Evolutionary conservation across 1,139 yeast species (phyloP).

Genomic region (Debaryomyces subglobosus): DNA sequence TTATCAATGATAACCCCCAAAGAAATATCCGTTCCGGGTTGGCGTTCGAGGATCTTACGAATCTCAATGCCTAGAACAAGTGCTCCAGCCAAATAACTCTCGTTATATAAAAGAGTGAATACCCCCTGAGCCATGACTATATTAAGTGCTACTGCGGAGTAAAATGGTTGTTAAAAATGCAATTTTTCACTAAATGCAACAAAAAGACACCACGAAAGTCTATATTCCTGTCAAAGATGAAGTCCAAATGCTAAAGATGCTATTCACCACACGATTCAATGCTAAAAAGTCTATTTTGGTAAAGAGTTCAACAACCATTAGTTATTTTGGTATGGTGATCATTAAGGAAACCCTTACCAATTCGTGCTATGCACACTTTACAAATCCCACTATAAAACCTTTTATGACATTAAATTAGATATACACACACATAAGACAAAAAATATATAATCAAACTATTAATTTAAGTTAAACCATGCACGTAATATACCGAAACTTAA

Average conservation of each 20-base stretch:
- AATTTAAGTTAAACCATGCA: constrained; percentile 11
- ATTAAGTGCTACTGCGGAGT: constrained; percentile 1
- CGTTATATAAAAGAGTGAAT: constrained; percentile 66
- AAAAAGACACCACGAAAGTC: neutral
- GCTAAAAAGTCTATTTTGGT: neutral
- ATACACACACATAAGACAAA: constrained; percentile 20
- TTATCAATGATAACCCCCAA: constrained; percentile 43
- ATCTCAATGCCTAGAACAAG: constrained; percentile 57
- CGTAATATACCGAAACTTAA: constrained; percentile 48
- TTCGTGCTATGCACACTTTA: constrained; percentile 5
- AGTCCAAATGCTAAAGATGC: neutral
- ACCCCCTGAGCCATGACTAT: constrained; percentile 48
- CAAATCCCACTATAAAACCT: constrained; percentile 3
- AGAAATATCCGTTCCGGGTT: constrained; percentile 17
- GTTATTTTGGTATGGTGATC: neutral
- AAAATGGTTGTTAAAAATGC: constrained; percentile 4
- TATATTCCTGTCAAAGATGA: neutral
- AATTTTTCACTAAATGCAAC: neutral
- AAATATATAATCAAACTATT: constrained; percentile 12
- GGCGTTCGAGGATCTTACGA: constrained; percentile 22
- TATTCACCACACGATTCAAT: neutral
- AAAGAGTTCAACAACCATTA: neutral
- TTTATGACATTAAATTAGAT: constrained; percentile 22
- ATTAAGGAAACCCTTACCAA: neutral
- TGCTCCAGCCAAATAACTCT: constrained; percentile 77